Conservation (phyloP, 2,329 filamentous ascomycete species). For the Sclerotinia sclerotiorum region DNA sequence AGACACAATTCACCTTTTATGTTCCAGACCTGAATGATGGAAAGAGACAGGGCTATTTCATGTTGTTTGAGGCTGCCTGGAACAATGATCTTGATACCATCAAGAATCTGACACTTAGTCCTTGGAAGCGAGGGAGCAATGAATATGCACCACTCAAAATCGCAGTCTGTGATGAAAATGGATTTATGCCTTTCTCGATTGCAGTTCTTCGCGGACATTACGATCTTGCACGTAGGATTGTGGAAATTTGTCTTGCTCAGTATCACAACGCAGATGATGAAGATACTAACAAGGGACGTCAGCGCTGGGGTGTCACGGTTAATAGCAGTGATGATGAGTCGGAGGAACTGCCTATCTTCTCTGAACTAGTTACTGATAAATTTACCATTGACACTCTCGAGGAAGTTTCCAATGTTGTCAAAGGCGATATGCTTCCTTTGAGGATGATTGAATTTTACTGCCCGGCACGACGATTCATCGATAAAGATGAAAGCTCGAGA, state of each 20-base stretch:
- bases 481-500: constrained; percentile 33
- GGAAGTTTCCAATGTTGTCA: constrained; percentile 65
- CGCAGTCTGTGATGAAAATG: constrained; percentile 53
- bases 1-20: constrained; percentile 30
- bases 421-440: constrained; percentile 59
- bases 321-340: constrained; percentile 36
- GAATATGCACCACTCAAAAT: constrained; percentile 63
- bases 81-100: constrained; percentile 64
- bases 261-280: constrained; percentile 53
- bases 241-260: constrained; percentile 70
- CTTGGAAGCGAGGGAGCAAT: constrained; percentile 52
- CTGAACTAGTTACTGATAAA: constrained; percentile 60
- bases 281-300: constrained; percentile 25
- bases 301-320: constrained; percentile 50
- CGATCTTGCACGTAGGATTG: constrained; percentile 61
- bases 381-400: constrained; percentile 78
- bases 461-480: constrained; percentile 37
- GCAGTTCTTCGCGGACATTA: constrained; percentile 66
- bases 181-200: constrained; percentile 60
- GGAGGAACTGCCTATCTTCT: constrained; percentile 47
- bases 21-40: constrained; percentile 50
- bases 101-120: constrained; percentile 60
- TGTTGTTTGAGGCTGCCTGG: constrained; percentile 75
- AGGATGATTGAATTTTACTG: constrained; percentile 49
- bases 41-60: constrained; percentile 59